These are phyloP conservation scores for Termitomyces sp. DNA, from an alignment of 768 basidiomycete genomes.

Conservation along the genomic window DNA sequence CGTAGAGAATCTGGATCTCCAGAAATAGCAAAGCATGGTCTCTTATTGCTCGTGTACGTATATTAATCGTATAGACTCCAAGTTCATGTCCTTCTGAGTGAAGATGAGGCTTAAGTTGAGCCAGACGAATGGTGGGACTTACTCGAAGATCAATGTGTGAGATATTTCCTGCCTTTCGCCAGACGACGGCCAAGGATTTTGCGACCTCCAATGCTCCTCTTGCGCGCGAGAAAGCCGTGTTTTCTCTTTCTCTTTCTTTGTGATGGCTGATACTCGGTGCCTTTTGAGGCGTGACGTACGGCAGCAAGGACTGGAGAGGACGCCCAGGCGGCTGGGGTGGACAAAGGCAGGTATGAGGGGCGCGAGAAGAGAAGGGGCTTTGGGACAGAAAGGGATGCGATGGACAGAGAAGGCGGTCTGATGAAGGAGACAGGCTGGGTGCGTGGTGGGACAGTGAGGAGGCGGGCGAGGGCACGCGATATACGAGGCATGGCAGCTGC, in stretches of 20 bases:
- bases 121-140: neutral
- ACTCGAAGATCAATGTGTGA: constrained; percentile 61
- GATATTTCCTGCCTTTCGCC: constrained; percentile 72
- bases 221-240: constrained; percentile 85
- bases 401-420: constrained; percentile 13
- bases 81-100: neutral
- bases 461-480: constrained; percentile 31
- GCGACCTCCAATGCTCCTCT: constrained; percentile 63
- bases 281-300: constrained; percentile 63
- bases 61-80: neutral
- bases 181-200: constrained; percentile 69
- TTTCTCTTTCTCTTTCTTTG: constrained; percentile 91
- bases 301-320: constrained; percentile 36
- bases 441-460: constrained; percentile 31
- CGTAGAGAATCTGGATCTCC: constrained; percentile 17
- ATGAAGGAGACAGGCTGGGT: constrained; percentile 20
- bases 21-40: constrained; percentile 9
- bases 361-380: constrained; percentile 20
- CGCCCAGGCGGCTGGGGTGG: constrained; percentile 16
- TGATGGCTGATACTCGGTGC: constrained; percentile 95
- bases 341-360: constrained; percentile 20
- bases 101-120: neutral
- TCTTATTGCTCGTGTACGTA: neutral
- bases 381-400: constrained; percentile 9
- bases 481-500: constrained; percentile 39